Evolutionary conservation across 306 rosid species (phyloP).

Genomic region (Begonia fuchsioides): DNA sequence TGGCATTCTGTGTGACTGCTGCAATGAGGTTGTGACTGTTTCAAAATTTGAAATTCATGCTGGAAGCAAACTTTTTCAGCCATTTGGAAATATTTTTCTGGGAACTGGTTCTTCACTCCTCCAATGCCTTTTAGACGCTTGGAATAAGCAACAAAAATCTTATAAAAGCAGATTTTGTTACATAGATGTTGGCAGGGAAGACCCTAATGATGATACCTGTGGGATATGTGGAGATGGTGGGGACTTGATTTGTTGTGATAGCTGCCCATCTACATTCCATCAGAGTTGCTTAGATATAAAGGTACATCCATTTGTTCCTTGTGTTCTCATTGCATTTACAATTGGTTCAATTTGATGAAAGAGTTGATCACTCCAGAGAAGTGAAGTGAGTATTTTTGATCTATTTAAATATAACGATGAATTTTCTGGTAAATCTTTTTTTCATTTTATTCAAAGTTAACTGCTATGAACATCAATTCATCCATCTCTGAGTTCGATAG

Average conservation of each 20-base stretch:
- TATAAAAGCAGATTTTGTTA: conserved; percentile 41
- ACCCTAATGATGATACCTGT: conserved; percentile 94
- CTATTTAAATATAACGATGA: too few species aligned
- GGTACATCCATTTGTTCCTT: conserved; percentile 20
- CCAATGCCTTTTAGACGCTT: conserved; percentile 74
- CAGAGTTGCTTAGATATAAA: conserved; percentile 72
- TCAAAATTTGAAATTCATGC: conserved; percentile 66
- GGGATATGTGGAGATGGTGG: conserved; percentile 99
- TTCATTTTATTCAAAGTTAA: too few species aligned
- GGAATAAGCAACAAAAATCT: conserved; percentile 74
- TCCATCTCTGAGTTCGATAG: too few species aligned
- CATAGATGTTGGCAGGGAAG: conserved; percentile 64
- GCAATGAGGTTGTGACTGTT: conserved; percentile 37
- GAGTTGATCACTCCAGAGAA: too few species aligned
- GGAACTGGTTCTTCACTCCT: conserved; percentile 61
- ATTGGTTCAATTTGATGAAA: too few species aligned
- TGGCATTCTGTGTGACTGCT: conserved; percentile 82
- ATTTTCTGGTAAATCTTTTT: too few species aligned
- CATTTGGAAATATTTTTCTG: conserved; percentile 38
- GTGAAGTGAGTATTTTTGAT: too few species aligned
- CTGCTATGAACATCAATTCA: too few species aligned
- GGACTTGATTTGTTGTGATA: conserved; percentile 82
- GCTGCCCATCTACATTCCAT: conserved; percentile 97
- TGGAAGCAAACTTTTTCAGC: conserved; percentile 36
- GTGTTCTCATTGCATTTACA: too few species aligned